A percentile compares a stretch with the other conserved stretches of the same genome.
These are phyloP conservation scores for Suhomyces guaymorum DNA, from an alignment of 1,139 yeast genomes.

Conservation along the genomic window DNA sequence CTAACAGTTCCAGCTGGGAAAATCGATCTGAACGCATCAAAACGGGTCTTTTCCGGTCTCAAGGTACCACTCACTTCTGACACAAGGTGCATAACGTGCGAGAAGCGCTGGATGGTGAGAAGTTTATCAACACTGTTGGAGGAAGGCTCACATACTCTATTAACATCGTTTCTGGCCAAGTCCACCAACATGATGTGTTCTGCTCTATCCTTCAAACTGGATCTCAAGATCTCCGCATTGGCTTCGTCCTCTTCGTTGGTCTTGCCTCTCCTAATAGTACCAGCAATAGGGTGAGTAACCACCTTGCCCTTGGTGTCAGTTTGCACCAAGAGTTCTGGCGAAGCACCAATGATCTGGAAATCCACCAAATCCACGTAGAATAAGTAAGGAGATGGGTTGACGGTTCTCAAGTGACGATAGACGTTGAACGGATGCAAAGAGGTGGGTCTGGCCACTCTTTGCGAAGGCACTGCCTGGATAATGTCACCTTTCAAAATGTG, in stretches of 20 bases:
- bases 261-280: slow-evolving; percentile 87
- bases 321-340: slow-evolving; percentile 90
- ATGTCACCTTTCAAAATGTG: slow-evolving; percentile 91
- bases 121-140: slow-evolving; percentile 85
- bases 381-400: slow-evolving; percentile 95
- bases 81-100: slow-evolving; percentile 97
- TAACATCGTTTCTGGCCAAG: slow-evolving; percentile 92
- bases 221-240: slow-evolving; percentile 70
- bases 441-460: slow-evolving; percentile 93
- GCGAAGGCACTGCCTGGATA: slow-evolving; percentile 97
- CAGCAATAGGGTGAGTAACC: slow-evolving; percentile 96
- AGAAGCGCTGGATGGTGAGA: slow-evolving; percentile 86
- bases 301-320: slow-evolving; percentile 71
- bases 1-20: slow-evolving; percentile 99
- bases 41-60: slow-evolving; percentile 79
- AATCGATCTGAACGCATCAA: slow-evolving; percentile 94
- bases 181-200: slow-evolving; percentile 99
- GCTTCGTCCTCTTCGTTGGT: slow-evolving; percentile 89
- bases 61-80: slow-evolving; percentile 92
- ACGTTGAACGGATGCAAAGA: slow-evolving; percentile 94
- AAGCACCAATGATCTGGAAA: slow-evolving; percentile 94
- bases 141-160: slow-evolving; percentile 86
- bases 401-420: slow-evolving; percentile 89
- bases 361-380: slow-evolving; percentile 89
- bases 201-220: slow-evolving; percentile 90